A percentile compares a stretch with the other conserved stretches of the same genome.
phyloP scores from a whole-genome alignment of 371 early-diverging fungal species.

The Zychaea mexicana region DNA sequence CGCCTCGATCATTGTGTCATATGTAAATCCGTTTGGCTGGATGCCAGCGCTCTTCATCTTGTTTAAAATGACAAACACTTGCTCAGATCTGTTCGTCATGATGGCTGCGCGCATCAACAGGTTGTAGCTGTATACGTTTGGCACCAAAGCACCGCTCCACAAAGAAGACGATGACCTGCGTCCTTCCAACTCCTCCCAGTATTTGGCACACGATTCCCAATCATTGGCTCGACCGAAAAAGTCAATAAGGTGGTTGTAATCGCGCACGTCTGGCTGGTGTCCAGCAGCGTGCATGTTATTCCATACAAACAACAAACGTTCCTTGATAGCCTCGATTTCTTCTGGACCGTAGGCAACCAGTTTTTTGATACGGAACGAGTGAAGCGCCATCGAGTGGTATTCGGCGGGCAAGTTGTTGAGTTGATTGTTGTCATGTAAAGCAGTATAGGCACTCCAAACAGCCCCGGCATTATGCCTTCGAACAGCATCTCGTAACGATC shows the following conservation, averaged over 20 bases:
- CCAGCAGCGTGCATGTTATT: constrained; percentile 25
- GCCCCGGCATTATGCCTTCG: constrained; percentile 29
- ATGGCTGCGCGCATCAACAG: constrained; percentile 44
- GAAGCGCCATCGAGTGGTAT: constrained; percentile 41
- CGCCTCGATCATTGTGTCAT: constrained; percentile 41
- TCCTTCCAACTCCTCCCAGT: constrained; percentile 19
- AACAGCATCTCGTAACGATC: constrained; percentile 32
- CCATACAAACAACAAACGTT: constrained; percentile 31
- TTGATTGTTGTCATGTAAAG: constrained; percentile 23
- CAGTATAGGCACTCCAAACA: constrained; percentile 43
- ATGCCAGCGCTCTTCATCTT: constrained; percentile 21
- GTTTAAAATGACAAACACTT: constrained; percentile 29
- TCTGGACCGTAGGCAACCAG: constrained; percentile 21
- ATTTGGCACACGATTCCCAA: constrained; percentile 25
- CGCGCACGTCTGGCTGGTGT: constrained; percentile 30
- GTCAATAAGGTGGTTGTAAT: constrained; percentile 49
- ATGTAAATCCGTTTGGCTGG: constrained; percentile 35
- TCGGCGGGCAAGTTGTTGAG: constrained; percentile 23
- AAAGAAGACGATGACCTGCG: background rate
- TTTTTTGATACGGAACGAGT: constrained; percentile 32
- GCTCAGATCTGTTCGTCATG: constrained; percentile 19
- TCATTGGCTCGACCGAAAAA: constrained; percentile 40
- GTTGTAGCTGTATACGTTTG: constrained; percentile 38
- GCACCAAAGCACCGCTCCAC: background rate
- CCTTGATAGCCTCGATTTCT: constrained; percentile 27